A percentile compares a stretch with the other conserved stretches of the same genome.
Evolutionary conservation across 1,284 basidiomycete species (phyloP).

Genomic region (Ganoderma boninense): DNA sequence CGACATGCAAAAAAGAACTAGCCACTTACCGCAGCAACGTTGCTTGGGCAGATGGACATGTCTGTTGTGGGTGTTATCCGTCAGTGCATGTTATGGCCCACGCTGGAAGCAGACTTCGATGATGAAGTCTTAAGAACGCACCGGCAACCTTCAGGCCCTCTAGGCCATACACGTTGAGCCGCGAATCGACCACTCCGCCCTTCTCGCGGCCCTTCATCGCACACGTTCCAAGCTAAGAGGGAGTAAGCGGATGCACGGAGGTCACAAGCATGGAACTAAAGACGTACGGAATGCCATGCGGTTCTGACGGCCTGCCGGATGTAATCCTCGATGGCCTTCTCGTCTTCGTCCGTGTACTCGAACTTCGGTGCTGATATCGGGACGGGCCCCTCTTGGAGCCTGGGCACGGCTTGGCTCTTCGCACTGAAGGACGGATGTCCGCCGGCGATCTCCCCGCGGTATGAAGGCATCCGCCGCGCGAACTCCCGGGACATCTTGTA

Average conservation of each 20-base stretch:
- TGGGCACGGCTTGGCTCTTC: slow-evolving; percentile 26
- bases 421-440: slow-evolving; percentile 43
- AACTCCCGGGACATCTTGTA: slow-evolving; percentile 48
- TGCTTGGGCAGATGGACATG: slow-evolving; percentile 68
- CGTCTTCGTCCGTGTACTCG: slow-evolving; percentile 67
- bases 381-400: slow-evolving; percentile 24
- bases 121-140: slow-evolving; percentile 10
- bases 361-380: slow-evolving; percentile 48
- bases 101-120: neutral
- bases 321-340: slow-evolving; percentile 71
- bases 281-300: slow-evolving; percentile 39
- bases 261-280: neutral
- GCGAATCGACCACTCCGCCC: slow-evolving; percentile 77
- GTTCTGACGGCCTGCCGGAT: slow-evolving; percentile 43
- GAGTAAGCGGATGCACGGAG: neutral
- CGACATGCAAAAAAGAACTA: neutral
- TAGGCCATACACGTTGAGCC: slow-evolving; percentile 77
- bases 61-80: slow-evolving; percentile 41
- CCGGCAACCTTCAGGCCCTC: slow-evolving; percentile 67
- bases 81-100: neutral
- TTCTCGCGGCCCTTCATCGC: slow-evolving; percentile 78
- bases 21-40: slow-evolving; percentile 39
- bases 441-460: slow-evolving; percentile 43
- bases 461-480: slow-evolving; percentile 45
- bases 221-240: slow-evolving; percentile 37